These are phyloP conservation scores for Cryptococcus jaspeensis DNA, from an alignment of 1,284 basidiomycete species.

Conservation along the genomic window DNA sequence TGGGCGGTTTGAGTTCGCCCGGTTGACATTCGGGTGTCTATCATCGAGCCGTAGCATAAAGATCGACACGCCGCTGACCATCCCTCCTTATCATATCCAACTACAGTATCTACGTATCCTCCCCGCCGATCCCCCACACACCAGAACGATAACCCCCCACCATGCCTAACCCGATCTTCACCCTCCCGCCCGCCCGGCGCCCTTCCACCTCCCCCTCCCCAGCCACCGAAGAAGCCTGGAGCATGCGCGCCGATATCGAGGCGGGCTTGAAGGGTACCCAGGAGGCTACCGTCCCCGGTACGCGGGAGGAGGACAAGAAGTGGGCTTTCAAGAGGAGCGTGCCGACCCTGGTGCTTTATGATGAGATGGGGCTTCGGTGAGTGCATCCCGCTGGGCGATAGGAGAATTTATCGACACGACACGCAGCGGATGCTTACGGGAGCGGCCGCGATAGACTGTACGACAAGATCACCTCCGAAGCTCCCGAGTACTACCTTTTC, in stretches of 20 bases:
- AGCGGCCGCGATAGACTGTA: slow-evolving; percentile 34
- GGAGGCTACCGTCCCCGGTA: slow-evolving; percentile 36
- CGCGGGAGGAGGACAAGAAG: slow-evolving; percentile 31
- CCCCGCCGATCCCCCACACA: background rate
- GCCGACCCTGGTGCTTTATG: slow-evolving; percentile 83
- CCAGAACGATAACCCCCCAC: background rate
- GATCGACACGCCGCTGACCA: background rate
- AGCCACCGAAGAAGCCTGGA: background rate
- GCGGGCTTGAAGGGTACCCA: slow-evolving; percentile 27
- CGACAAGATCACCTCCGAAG: slow-evolving; percentile 71
- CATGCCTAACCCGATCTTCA: background rate
- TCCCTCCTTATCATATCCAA: background rate
- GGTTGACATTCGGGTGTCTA: no score
- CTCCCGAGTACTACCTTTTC: slow-evolving; percentile 86
- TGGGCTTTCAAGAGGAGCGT: slow-evolving; percentile 61
- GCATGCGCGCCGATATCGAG: slow-evolving; percentile 40
- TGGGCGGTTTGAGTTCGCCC: background rate
- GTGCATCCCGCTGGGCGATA: slow-evolving; percentile 6
- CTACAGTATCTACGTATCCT: background rate
- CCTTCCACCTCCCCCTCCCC: background rate
- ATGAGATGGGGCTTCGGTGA: slow-evolving; percentile 70
- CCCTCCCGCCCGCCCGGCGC: background rate
- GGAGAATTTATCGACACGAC: background rate
- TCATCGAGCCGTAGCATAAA: no score
- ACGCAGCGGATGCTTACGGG: background rate